These are phyloP conservation scores for Benincasa hispida DNA, from an alignment of 306 rosid genomes.

Conservation along the genomic window DNA sequence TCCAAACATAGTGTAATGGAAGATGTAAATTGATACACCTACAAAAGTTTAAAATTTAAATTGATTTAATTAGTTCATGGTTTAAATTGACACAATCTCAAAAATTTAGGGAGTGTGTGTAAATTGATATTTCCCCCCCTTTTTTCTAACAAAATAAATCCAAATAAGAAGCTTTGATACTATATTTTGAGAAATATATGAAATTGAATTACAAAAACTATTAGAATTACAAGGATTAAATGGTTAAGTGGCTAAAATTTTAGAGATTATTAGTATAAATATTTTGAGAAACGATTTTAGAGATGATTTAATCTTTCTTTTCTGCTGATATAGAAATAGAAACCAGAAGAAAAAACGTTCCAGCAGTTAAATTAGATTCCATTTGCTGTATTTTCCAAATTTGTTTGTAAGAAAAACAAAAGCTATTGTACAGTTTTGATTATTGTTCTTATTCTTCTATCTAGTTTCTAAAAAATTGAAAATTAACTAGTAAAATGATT, in stretches of 20 bases:
- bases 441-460: neutral
- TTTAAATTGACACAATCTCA: too few species aligned
- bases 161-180: too few species aligned
- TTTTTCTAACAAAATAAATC: too few species aligned
- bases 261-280: too few species aligned
- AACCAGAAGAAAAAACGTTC: neutral
- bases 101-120: too few species aligned
- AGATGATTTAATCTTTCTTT: neutral
- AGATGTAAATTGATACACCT: too few species aligned
- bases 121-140: too few species aligned
- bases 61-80: too few species aligned
- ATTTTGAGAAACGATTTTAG: neutral
- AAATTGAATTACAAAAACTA: too few species aligned
- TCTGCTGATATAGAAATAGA: neutral
- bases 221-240: neutral
- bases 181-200: too few species aligned
- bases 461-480: neutral
- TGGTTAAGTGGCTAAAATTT: neutral
- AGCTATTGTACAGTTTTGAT: neutral
- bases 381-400: constrained; percentile 3
- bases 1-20: too few species aligned
- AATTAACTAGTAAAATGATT: neutral
- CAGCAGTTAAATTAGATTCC: neutral
- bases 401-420: neutral
- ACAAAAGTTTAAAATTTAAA: too few species aligned